Evolutionary conservation across 192 early-diverging fungal species (phyloP), one percentile per base, ranked within the genome.

Genomic region (Linnemannia exigua): DNA sequence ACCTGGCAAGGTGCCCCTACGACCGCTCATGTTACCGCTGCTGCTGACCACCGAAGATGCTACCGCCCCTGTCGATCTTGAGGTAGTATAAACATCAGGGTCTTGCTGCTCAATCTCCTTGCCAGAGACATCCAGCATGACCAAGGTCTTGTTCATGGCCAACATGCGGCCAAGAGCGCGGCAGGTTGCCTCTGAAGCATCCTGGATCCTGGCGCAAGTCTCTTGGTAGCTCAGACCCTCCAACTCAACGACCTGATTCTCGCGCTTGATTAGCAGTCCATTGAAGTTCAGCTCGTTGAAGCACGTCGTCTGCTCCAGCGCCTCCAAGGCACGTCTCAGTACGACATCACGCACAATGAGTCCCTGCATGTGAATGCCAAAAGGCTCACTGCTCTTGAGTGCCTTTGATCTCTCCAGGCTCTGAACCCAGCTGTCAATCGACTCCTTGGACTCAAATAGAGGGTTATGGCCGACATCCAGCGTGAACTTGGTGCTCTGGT

Each of bases 271-370:
- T 15, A 74, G 31, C 70, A 86, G 3, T 9, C 78, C 78, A 63
- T 80, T 86, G 35, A 86, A 38, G 33, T 86, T 80, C 22, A 86
- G 67, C 75, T 86, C 84, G 36, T 80, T 79, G 44, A 86, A 79
- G 37, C 84, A 86, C 12, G 70, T 77, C 3, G 84, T 75, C 8
- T 44, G 28, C 66, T 86, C 74, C 47, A 86, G 61, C 28, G 84
- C 68, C 41, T 73, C 31, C 44, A 86, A 50, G 61, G 77, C 51
- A 35, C 51, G 74, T 36, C 48, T 19, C 54, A 86, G 25, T 4
- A 51, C 70, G 0, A 44, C 35, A 50, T 86, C 84, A 35, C 67
- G 72, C 47, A 86, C 38, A 25, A 80, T 47, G 19, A 86, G 74
- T 5, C 79, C 78, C 28, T 86, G 78, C 48, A 80, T 76, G 16